Evolutionary conservation across 176 grass and related monocot genomes (phyloP).

Genomic region (Metroxylon sagu): DNA sequence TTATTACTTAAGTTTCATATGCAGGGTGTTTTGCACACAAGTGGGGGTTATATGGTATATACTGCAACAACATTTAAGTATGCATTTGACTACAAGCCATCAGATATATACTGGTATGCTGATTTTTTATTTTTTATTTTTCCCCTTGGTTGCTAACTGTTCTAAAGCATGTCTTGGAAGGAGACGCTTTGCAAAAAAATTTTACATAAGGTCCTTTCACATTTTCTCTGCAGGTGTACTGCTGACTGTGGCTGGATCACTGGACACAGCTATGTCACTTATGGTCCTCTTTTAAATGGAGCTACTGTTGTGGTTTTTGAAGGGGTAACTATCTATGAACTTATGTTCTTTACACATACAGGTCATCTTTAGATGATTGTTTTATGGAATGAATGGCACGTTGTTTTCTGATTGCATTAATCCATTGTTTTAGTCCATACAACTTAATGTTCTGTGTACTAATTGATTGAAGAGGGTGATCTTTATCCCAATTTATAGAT

Average conservation of each 20-base stretch:
- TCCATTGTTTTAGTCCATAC: too few relatives aligned
- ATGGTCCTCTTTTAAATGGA: conserved; percentile 93
- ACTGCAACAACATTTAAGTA: conserved; percentile 93
- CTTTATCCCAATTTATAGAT: too few relatives aligned
- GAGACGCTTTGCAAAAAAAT: conserved; percentile 5
- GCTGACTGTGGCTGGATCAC: conserved; percentile 99
- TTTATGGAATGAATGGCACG: too few relatives aligned
- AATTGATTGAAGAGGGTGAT: too few relatives aligned
- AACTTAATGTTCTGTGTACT: too few relatives aligned
- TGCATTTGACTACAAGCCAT: conserved; percentile 92
- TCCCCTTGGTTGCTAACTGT: neutral
- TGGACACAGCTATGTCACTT: conserved; percentile 95
- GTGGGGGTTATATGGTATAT: conserved; percentile 96
- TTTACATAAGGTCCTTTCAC: conserved; percentile 5
- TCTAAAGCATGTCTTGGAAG: neutral
- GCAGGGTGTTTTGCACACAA: conserved; percentile 97
- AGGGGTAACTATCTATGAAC: conserved; percentile 51
- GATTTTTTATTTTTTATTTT: neutral
- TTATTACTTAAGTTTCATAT: conserved; percentile 8
- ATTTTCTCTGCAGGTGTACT: conserved; percentile 62
- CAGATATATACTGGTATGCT: conserved; percentile 88
- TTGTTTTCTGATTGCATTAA: too few relatives aligned
- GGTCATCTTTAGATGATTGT: too few relatives aligned
- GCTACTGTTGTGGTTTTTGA: conserved; percentile 83
- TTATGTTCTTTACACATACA: neutral